These are phyloP conservation scores for Claviceps sp. DNA, from an alignment of 2,329 filamentous ascomycete genomes.

Conservation along the genomic window DNA sequence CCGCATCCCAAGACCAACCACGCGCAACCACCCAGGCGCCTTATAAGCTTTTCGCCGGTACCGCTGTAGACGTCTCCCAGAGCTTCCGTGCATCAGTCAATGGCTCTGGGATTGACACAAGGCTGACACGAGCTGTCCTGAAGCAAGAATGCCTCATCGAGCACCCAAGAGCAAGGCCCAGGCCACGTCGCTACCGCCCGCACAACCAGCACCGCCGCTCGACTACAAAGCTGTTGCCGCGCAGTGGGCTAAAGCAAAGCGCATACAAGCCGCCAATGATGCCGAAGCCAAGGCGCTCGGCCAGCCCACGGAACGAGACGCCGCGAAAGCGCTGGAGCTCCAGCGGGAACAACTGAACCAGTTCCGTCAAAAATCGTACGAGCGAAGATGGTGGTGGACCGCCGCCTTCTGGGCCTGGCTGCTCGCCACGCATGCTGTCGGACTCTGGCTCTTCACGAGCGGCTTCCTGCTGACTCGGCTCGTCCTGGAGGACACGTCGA, in stretches of 20 bases:
- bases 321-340: slow-evolving; percentile 26
- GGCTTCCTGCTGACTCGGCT: slow-evolving; percentile 86
- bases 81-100: slow-evolving; percentile 11
- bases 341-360: slow-evolving; percentile 34
- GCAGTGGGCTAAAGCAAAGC: slow-evolving; percentile 41
- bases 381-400: slow-evolving; percentile 42
- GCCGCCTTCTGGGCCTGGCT: slow-evolving; percentile 58
- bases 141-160: slow-evolving; percentile 14
- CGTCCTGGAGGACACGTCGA: slow-evolving; percentile 64
- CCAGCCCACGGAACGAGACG: slow-evolving; percentile 19
- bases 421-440: slow-evolving; percentile 60
- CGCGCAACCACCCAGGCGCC: not conserved
- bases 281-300: slow-evolving; percentile 18
- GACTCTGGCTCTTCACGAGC: slow-evolving; percentile 84
- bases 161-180: slow-evolving; percentile 14
- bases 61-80: not conserved
- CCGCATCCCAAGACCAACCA: not conserved
- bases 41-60: not conserved
- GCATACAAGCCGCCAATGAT: slow-evolving; percentile 30
- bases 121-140: slow-evolving; percentile 6
- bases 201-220: slow-evolving; percentile 10
- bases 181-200: slow-evolving; percentile 8
- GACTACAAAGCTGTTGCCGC: slow-evolving; percentile 41
- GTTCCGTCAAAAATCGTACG: slow-evolving; percentile 34
- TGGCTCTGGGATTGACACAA: slow-evolving; percentile 12